Base-by-base conservation (phyloP, 1,284 basidiomycete species). In the Puccinia hordei region DNA sequence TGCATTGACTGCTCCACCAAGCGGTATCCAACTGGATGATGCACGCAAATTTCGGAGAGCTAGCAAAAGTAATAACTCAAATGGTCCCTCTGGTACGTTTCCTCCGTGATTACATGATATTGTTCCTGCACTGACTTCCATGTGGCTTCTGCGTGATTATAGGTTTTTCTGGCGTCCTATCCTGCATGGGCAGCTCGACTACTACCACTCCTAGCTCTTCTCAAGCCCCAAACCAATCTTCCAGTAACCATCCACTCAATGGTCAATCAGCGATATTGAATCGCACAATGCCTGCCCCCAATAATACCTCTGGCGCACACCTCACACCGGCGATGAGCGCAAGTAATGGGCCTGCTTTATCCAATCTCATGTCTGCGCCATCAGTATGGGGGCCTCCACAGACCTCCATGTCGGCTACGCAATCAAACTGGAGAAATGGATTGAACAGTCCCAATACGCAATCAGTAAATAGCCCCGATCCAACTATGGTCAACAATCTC, bases 381-480 rank as follows among this genome's bases (percentile, higher is more conserved):
- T 82, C 83, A 8, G n/a, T 82, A 10, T 72, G 80, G 33, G 68
- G 30, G 35, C 55, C 82, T 46, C 83, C 83, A 81, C 84, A 85
- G 68, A 82, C 83, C 13, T 82, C 82, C n/a, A 84, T 84, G 57
- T 82, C 84, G 75, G 80, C 82, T 24, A 84, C 84, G 9, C 84
- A 85, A 79, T 82, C 84, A 72, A 84, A 84, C 69, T 85, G 84
- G 84, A 82, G 84, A 75, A 83, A 83, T 74, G 82, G 69, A 59
- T 82, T 71, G 73, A 82, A 69, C 81, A 66, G 76, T 81, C 69
- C 77, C 57, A 38, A 81, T 57, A n/a, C 61, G 33, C 44, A n/a
- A n/a, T 13, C 59, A 2, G 59, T 66, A 51, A 49, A 51, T 51
- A 49, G 35, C 55, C 63, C 72, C 19, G 66, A 72, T 44, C 66